Evolutionary conservation across 2,329 filamentous ascomycete genomes (phyloP), one percentile per base, ranked within the genome.

Genomic region (Xylariaceae sp.): DNA sequence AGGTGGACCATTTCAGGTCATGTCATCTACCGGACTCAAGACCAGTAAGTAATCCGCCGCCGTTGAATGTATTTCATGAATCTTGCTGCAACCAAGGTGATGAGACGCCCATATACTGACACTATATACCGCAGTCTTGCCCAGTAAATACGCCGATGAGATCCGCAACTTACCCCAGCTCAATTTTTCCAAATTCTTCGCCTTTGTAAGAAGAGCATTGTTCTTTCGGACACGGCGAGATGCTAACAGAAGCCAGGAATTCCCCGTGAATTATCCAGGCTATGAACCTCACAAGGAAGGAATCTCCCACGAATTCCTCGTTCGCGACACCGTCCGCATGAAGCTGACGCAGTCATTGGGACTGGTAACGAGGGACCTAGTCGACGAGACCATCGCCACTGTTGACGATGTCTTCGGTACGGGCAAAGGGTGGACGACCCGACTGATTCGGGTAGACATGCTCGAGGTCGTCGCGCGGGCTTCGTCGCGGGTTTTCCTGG

Each of bases 401-500:
- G 47, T 72, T 1, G 62, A 69, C 32, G 65, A 69, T 30, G 64
- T 72, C 30, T 67, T 69, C 29, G 70, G 70, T 7, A 57, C 74
- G 51, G 57, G 37, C 45, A 50, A 59, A 66, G 73, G 74, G 53
- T 78, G 76, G 75, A 67, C 67, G 8, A 61, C 70, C 1, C 61
- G 71, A 35, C 55, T 60, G 27, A 67, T 78, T 39, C 66, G 69
- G 8, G 61, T 68, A 0, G 64, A 70, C 34, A 53, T 76, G 26
- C 71, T 76, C 1, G 65, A 71, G 12, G 60, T 78, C 6, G 71
- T 82, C 7, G 74, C 76, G 12, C 74, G 76, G 6, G 60, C 80
- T 8, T 78, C 78, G 0, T 75, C 78, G 1, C 70, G 76, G 4
- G 71, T 79, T 2, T 80, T 80, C 55, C 64, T 80, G 2, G 77